Evolutionary conservation across 2,329 filamentous ascomycete species (phyloP), one percentile per base, ranked within the genome.

Genomic region (Nigrograna mackinnonii): DNA sequence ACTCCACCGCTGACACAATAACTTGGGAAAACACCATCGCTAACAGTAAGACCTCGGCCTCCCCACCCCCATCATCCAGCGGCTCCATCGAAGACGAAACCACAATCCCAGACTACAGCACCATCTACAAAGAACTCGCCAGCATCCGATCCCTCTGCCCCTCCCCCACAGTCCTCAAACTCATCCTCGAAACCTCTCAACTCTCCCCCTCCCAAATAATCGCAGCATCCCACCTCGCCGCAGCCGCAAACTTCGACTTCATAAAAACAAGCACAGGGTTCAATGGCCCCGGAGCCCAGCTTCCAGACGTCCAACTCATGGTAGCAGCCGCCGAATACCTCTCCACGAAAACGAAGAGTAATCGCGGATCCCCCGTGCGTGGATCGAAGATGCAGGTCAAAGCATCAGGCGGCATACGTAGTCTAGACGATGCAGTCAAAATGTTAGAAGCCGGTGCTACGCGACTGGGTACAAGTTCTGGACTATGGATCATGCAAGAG

Each of bases 221-320:
- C 22, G 79, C 79, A 1, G 80, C 73, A 0, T 74, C 73, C 14
- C 70, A 76, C 17, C 67, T 84, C 30, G 74, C 77, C 2, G 74
- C 72, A 13, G 68, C 74, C 22, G 79, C 80, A 2, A 72, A 72
- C 4, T 77, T 78, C 35, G 79, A 83, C 51, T 84, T 75, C 48
- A 76, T 84, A 47, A 84, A 84, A 66, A 84, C 81, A 0, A 77
- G 74, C 21, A 84, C 81, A 1, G 81, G 81, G 2, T 83, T 82
- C 60, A 73, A 75, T 37, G 80, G 80, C 0, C 67, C 69, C 1
- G 79, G 80, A 6, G 80, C 80, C 0, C 75, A 58, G 24, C 65
- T 74, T 13, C 72, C 78, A 38, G 67, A 80, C 52, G 78, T 84
- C 18, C 64, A 70, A 36, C 57, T 80, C 20, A 84, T 84, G 80